A percentile compares a stretch with the other conserved stretches of the same genome.
These are phyloP conservation scores for Salix dunnii DNA, from an alignment of 345 rosid genomes.

Conservation along the genomic window DNA sequence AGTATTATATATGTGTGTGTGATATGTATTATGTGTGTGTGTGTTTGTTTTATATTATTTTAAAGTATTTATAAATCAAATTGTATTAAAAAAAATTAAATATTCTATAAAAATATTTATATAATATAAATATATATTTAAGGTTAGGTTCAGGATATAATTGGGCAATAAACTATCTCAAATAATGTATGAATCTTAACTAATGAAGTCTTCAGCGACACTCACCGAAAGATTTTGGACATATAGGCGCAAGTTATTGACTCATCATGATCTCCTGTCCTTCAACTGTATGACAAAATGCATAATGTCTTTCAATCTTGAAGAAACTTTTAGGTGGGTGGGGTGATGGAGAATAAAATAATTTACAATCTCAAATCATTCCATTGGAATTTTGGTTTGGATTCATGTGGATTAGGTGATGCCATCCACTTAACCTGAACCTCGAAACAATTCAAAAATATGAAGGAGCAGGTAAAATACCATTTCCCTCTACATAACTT, in stretches of 20 bases:
- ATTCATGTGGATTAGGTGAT: constrained; percentile 45
- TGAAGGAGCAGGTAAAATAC: constrained; percentile 17
- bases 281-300: neutral
- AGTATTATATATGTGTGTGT: too few relatives aligned
- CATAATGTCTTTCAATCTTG: neutral
- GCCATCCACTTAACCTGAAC: constrained; percentile 13
- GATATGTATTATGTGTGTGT: too few relatives aligned
- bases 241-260: neutral
- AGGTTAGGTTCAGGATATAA: too few relatives aligned
- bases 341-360: constrained; percentile 19
- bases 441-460: constrained; percentile 1
- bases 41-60: too few relatives aligned
- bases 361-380: constrained; percentile 33
- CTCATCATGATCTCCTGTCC: neutral
- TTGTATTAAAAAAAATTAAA: too few relatives aligned
- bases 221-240: neutral
- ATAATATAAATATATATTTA: too few relatives aligned
- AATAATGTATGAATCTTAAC: too few relatives aligned
- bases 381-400: constrained; percentile 54
- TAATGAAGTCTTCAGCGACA: neutral
- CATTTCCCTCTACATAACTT: neutral
- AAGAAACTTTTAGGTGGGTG: constrained; percentile 36
- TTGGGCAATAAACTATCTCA: too few relatives aligned
- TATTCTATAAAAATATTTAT: too few relatives aligned
- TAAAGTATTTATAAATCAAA: too few relatives aligned